A percentile compares a stretch with the other conserved stretches of the same genome.
Evolutionary conservation across 78 protist genomes (phyloP).

Genomic region (Bodo saltans): DNA sequence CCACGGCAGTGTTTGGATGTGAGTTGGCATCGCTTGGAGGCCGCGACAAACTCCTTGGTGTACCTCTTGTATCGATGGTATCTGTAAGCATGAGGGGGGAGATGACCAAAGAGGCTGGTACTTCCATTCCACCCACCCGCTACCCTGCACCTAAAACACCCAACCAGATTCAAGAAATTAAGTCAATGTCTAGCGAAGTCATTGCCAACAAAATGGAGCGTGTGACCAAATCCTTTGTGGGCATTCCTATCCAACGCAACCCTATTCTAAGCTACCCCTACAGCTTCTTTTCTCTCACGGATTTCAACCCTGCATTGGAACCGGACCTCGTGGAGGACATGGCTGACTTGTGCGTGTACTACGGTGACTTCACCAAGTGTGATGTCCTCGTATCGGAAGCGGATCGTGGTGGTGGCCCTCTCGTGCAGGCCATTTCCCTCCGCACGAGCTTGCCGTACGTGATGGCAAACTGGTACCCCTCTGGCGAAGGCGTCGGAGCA

Average conservation of each 20-base stretch:
- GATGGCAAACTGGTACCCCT: background rate
- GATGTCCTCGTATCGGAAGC: background rate
- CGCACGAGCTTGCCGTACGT: background rate
- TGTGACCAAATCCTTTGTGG: background rate
- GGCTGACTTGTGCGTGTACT: background rate
- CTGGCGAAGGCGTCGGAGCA: background rate
- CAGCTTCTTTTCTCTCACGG: background rate
- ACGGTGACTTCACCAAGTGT: background rate
- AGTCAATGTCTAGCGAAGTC: background rate
- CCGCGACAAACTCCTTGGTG: background rate
- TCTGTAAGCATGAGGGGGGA: background rate
- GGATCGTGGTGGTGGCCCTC: background rate
- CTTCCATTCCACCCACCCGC: background rate
- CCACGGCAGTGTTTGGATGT: background rate
- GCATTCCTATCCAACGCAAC: background rate
- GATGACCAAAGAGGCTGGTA: background rate
- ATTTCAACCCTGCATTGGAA: background rate
- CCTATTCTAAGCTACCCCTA: background rate
- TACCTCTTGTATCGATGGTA: background rate
- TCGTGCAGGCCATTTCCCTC: background rate
- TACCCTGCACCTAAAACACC: background rate
- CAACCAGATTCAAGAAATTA: background rate
- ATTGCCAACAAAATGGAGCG: background rate
- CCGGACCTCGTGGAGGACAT: background rate
- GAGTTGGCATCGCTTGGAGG: background rate